Conservation (phyloP, 1,284 basidiomycete species). For the Ganoderma sinense region DNA sequence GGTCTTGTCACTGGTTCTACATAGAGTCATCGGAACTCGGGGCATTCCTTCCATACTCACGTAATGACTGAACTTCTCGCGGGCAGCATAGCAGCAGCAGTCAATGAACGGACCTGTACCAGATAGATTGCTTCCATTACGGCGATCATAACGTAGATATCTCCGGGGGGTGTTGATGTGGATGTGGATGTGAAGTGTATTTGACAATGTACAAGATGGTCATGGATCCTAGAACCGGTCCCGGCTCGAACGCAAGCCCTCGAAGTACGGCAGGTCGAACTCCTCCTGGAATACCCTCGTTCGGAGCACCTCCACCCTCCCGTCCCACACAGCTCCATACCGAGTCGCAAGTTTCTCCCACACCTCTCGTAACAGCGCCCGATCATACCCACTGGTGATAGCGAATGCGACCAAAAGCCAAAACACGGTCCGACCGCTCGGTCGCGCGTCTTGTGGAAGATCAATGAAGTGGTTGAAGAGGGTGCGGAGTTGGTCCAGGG, state of each 20-base stretch:
- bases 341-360: constrained; percentile 62
- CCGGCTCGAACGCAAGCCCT: constrained; percentile 15
- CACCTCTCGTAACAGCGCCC: constrained; percentile 54
- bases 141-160: constrained; percentile 14
- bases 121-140: constrained; percentile 15
- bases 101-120: constrained; percentile 15
- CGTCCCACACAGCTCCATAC: constrained; percentile 56
- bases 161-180: background rate
- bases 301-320: constrained; percentile 51
- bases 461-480: constrained; percentile 67
- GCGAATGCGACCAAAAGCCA: constrained; percentile 72
- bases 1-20: background rate
- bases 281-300: constrained; percentile 33
- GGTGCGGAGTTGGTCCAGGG: constrained; percentile 56
- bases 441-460: constrained; percentile 50
- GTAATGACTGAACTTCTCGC: background rate
- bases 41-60: constrained; percentile 8
- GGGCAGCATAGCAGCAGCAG: constrained; percentile 5
- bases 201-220: constrained; percentile 15
- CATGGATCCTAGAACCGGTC: constrained; percentile 12
- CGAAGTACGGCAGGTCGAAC: constrained; percentile 24
- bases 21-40: constrained; percentile 1
- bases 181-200: constrained; percentile 1
- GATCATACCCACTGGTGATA: constrained; percentile 60
- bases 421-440: constrained; percentile 58